These are phyloP conservation scores for Telfairia occidentalis DNA, from an alignment of 331 rosid species.

Conservation along the genomic window DNA sequence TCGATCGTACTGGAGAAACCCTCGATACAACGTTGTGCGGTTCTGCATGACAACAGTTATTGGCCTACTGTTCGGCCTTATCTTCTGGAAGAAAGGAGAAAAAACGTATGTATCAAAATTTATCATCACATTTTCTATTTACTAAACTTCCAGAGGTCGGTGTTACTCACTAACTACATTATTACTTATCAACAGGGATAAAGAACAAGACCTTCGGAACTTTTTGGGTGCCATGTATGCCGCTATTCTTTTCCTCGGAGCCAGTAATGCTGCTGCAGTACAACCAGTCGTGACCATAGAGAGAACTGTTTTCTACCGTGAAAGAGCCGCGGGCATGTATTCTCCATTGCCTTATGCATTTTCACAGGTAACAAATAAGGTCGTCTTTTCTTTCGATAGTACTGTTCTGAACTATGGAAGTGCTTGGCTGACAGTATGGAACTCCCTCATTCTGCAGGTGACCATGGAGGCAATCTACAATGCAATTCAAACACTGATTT, in stretches of 20 bases:
- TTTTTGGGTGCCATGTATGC: conserved; percentile 34
- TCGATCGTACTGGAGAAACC: conserved; percentile 48
- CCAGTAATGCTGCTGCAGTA: conserved; percentile 24
- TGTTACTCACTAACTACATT: not conserved
- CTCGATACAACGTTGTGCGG: conserved; percentile 32
- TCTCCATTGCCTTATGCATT: conserved; percentile 37
- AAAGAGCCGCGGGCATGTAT: conserved; percentile 42
- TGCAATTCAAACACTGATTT: conserved; percentile 21
- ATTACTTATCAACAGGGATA: conserved; percentile 15
- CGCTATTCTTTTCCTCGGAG: conserved; percentile 39
- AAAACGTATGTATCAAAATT: conserved; percentile 18
- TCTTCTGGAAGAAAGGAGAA: conserved; percentile 39
- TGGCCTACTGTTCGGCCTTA: conserved; percentile 29
- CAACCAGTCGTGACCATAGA: conserved; percentile 28
- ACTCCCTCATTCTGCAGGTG: conserved; percentile 21
- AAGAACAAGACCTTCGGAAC: conserved; percentile 30
- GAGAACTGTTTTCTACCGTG: conserved; percentile 44
- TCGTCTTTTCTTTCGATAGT: not conserved
- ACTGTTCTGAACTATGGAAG: not conserved
- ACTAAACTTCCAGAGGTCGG: not conserved
- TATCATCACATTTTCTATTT: not conserved
- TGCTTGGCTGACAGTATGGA: not conserved
- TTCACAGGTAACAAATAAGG: conserved; percentile 24
- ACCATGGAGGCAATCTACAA: conserved; percentile 29
- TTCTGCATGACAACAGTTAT: conserved; percentile 26